Conservation (phyloP, 192 early-diverging fungal species). For the Backusella luteola region DNA sequence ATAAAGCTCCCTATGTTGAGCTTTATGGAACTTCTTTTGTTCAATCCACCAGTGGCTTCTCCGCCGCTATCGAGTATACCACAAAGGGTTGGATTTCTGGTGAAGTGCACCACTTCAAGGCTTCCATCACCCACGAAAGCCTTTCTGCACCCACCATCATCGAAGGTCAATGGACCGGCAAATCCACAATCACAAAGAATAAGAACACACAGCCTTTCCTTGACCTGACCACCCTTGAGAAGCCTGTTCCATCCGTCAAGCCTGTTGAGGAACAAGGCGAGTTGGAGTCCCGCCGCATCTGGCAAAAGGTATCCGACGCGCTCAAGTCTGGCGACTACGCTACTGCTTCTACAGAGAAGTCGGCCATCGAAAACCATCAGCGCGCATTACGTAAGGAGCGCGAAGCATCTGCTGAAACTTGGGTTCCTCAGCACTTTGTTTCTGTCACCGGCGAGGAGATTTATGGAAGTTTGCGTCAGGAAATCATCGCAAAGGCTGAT, state of each 20-base stretch:
- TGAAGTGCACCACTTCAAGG: conserved; percentile 78
- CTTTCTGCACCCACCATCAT: conserved; percentile 36
- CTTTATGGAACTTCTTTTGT: conserved; percentile 62
- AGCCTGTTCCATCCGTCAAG: conserved; percentile 54
- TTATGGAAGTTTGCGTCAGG: conserved; percentile 30
- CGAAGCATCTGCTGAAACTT: conserved; percentile 50
- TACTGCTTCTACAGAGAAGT: conserved; percentile 66
- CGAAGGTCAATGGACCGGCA: conserved; percentile 69
- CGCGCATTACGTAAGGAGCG: conserved; percentile 61
- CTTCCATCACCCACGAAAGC: conserved; percentile 28
- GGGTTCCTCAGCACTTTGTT: conserved; percentile 51
- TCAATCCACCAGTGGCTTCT: conserved; percentile 57
- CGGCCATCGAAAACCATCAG: conserved; percentile 66
- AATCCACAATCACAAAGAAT: conserved; percentile 57
- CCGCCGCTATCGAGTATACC: conserved; percentile 68
- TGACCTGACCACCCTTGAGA: conserved; percentile 53
- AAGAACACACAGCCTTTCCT: conserved; percentile 56
- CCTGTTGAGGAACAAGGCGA: conserved; percentile 57
- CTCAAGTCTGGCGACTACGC: conserved; percentile 65
- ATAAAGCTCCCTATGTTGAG: conserved; percentile 49
- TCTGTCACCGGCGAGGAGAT: conserved; percentile 41
- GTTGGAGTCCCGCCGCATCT: conserved; percentile 69
- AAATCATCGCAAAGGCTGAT: conserved; percentile 30
- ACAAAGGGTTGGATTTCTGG: conserved; percentile 81
- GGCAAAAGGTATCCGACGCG: conserved; percentile 68